Conservation (phyloP, 2,329 filamentous ascomycete genomes). For the Fusarium sp. region DNA sequence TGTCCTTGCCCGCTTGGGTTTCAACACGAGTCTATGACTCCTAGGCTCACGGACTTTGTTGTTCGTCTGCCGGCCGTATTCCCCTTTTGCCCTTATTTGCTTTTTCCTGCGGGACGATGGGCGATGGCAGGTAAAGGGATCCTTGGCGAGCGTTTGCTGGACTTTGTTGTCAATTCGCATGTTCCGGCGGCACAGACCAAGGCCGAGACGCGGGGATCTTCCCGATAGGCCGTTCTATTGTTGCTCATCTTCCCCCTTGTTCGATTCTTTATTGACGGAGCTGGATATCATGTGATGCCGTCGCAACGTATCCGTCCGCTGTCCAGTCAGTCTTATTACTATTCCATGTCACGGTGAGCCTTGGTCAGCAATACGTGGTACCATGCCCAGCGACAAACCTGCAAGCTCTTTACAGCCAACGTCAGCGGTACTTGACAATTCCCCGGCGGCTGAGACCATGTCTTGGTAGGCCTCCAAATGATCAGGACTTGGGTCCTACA, state of each 20-base stretch:
- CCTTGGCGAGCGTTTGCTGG: constrained; percentile 9
- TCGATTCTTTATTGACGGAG: constrained; percentile 19
- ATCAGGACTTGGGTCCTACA: neutral
- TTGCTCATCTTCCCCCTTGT: constrained; percentile 19
- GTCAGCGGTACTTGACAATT: constrained; percentile 17
- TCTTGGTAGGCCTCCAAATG: constrained; percentile 11
- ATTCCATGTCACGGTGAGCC: constrained; percentile 10
- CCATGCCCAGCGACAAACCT: constrained; percentile 16
- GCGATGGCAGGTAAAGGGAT: constrained; percentile 26
- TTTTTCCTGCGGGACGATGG: constrained; percentile 18
- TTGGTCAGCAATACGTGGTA: constrained; percentile 28
- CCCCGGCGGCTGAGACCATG: constrained; percentile 32
- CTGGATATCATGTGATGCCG: constrained; percentile 26
- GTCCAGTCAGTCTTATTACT: constrained; percentile 20
- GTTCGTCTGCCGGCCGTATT: constrained; percentile 11
- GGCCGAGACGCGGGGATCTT: constrained; percentile 30
- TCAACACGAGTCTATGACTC: constrained; percentile 21
- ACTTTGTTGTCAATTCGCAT: constrained; percentile 27
- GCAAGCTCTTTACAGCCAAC: constrained; percentile 30
- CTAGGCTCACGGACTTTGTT: constrained; percentile 26
- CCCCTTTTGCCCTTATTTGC: constrained; percentile 17
- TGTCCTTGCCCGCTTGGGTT: constrained; percentile 19
- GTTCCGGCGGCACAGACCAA: constrained; percentile 25
- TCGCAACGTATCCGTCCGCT: constrained; percentile 11
- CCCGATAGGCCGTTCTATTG: constrained; percentile 37